A percentile compares a stretch with the other conserved stretches of the same genome.
phyloP scores from a whole-genome alignment of 2,329 filamentous ascomycete species.

The Alternaria infectoria region DNA sequence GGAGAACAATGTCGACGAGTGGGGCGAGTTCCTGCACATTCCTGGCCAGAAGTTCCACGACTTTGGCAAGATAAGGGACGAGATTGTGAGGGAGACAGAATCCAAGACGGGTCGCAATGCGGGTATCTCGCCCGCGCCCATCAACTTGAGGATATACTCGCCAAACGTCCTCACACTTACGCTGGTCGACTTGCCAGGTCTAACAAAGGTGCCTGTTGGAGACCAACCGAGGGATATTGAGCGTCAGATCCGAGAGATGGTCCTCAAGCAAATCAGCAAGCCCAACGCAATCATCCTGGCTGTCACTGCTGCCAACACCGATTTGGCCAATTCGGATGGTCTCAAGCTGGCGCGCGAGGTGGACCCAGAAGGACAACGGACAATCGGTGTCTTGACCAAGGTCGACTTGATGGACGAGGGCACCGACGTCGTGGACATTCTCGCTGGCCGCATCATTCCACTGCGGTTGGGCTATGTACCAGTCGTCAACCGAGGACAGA shows the following conservation, averaged over 20 bases:
- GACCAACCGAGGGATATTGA: conserved; percentile 98
- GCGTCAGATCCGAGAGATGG: conserved; percentile 96
- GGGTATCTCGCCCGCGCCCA: conserved; percentile 93
- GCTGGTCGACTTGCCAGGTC: conserved; percentile 91
- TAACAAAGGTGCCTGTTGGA: conserved; percentile 96
- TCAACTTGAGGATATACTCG: conserved; percentile 98
- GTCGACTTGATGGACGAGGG: conserved; percentile 99
- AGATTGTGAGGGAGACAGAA: conserved; percentile 96
- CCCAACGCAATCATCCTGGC: conserved; percentile 97
- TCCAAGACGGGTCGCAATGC: conserved; percentile 95
- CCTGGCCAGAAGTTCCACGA: conserved; percentile 97
- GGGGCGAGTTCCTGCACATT: conserved; percentile 98
- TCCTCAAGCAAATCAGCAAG: conserved; percentile 97
- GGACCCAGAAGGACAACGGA: conserved; percentile 95
- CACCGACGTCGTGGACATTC: conserved; percentile 97
- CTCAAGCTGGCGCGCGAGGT: conserved; percentile 96
- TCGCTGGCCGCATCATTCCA: conserved; percentile 96
- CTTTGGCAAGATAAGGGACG: conserved; percentile 97
- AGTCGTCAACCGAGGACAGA: conserved; percentile 95
- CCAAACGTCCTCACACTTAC: conserved; percentile 97
- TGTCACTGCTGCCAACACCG: conserved; percentile 94
- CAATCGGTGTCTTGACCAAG: conserved; percentile 98
- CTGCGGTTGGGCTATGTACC: conserved; percentile 93
- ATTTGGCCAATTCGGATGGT: conserved; percentile 98
- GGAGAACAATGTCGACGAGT: conserved; percentile 91